Base-by-base conservation (phyloP, 306 rosid species). In the Cercis canadensis region DNA sequence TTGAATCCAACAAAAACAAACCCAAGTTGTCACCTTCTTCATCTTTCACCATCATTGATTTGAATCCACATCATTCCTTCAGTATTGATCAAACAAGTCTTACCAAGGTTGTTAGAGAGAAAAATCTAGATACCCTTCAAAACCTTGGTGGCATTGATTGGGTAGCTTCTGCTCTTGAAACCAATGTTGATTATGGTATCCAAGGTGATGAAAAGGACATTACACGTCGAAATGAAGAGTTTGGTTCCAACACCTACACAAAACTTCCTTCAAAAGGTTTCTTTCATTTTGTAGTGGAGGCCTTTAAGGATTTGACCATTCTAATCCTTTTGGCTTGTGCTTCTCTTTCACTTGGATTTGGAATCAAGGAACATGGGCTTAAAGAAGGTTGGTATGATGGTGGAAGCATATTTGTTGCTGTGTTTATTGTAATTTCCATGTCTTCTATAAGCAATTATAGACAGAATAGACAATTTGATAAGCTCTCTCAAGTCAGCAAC, bases 341-440 rank as follows among this genome's bases (percentile, higher is more conserved):
- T 33, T 73, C 79, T 0, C 73, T 80, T 14, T 78, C 81, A 3
- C 88, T 84, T 14, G 86, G 60, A 1, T 77, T 81, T 2, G 86
- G 83, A 58, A 75, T 80, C 12, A 73, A 54, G 9, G 75, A 72
- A 21, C 16, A 76, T 1, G 85, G 87, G 12, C 34, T 70, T 1
- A 76, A 80, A 24, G 80, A 80, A 32, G 85, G 85, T 2, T 80
- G 82, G 88, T 68, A 62, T 4, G 85, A 84, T 0, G 85, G 88
- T 0, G 83, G 69, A 47, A 80, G 88, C 70, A 77, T 80, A 3
- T 69, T 69, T 14, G n/a, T 65, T 47, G 86, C 84, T 3, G 65
- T 85, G 15, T 58, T 81, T 36, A 50, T 81, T 3, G 78, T 79
- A 5, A 65, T 72, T 34, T 31, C 18, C 11, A 45, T 81, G 1